These are phyloP conservation scores for Gardenia jasminoides DNA, from an alignment of 257 asterid species.

Conservation along the genomic window DNA sequence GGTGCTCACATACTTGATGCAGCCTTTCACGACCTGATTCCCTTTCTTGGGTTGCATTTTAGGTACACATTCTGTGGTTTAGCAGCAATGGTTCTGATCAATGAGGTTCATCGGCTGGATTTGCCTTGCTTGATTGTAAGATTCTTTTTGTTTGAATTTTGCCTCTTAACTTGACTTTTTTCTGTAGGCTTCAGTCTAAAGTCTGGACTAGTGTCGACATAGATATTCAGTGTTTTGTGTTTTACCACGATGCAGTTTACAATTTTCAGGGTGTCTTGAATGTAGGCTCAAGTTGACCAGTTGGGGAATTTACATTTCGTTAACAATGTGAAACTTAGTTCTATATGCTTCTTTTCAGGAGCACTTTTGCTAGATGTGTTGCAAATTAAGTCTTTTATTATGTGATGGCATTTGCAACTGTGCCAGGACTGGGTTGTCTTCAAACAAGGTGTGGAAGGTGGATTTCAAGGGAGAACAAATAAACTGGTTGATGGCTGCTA, in stretches of 20 bases:
- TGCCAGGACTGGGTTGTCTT: slow-evolving; percentile 93
- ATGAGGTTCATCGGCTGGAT: slow-evolving; percentile 78
- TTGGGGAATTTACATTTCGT: background rate
- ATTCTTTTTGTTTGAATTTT: slow-evolving; percentile 1
- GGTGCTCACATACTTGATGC: background rate
- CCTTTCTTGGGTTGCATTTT: slow-evolving; percentile 25
- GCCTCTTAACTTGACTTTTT: background rate
- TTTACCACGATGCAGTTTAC: background rate
- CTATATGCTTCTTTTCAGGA: background rate
- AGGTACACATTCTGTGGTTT: slow-evolving; percentile 95
- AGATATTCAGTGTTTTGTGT: background rate
- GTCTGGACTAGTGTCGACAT: background rate
- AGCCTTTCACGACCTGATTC: slow-evolving; percentile 1
- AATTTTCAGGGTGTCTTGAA: background rate
- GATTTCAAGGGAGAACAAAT: slow-evolving; percentile 98
- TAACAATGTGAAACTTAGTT: background rate
- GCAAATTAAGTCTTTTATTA: slow-evolving; percentile 3
- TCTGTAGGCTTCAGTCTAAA: background rate
- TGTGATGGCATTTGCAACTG: slow-evolving; percentile 5
- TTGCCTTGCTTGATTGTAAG: slow-evolving; percentile 77
- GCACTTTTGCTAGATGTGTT: background rate
- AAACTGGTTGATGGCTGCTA: slow-evolving; percentile 98
- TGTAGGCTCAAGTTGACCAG: background rate
- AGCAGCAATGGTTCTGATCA: slow-evolving; percentile 90
- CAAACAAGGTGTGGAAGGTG: slow-evolving; percentile 95